Base-by-base conservation (phyloP, 1,139 yeast species). In the Candida sanyaensis region DNA sequence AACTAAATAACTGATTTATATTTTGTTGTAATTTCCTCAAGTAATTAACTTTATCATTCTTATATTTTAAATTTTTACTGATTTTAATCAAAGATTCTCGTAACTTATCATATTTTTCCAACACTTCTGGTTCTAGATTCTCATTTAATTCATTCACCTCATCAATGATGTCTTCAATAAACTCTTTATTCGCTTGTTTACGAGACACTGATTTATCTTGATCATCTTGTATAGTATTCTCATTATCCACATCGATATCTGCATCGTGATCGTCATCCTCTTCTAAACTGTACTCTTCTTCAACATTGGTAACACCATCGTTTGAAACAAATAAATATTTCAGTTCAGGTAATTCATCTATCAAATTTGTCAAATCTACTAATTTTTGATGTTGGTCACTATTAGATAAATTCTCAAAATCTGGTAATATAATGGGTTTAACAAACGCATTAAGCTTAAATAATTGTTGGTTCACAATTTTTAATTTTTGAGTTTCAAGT, bases 331-430 rank as follows among this genome's bases (percentile, higher is more conserved):
- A 51, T 40, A 73, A 57, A 49, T 71, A 68, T 51, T 63, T 63
- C 6, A 64, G 51, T 44, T 69, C 71, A 0, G 79, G 79, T 39
- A 74, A 59, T 37, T 68, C 71, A 1, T 50, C 44, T 5, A 70
- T 59, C 49, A 71, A 52, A 5, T 52, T 54, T 11, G 56, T 60
- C 24, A 73, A 58, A 44, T 65, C 63, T 23, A 42, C 50, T 38
- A 59, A 41, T 38, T 44, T 44, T 36, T 46, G 42, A 32, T 41
- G 33, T 32, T 39, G 45, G 31, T 51, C 51, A 49, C 51, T 38
- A 27, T 50, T 47, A 24, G 59, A 49, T 30, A 51, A 44, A 13
- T 53, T 52, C 23, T 50, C 51, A 37, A 53, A 55, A 24, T 62
- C 64, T 1, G 75, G 73, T 4, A 70, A 43, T 23, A 66, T 41